Base-by-base conservation (phyloP, 257 asterid genomes). In the Solanum paucissectum region DNA sequence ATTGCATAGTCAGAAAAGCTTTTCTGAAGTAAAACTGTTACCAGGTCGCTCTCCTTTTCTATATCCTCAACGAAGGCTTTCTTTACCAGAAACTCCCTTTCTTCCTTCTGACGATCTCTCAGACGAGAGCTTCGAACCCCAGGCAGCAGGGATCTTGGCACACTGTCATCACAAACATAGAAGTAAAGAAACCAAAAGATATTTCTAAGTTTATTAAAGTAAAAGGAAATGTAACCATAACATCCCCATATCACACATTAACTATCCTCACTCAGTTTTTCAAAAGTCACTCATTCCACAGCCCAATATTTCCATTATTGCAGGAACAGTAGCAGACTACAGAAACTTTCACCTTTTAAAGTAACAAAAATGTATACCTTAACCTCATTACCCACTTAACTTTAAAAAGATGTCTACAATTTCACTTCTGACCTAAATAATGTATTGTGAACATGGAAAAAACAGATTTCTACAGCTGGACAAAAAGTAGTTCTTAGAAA, bases 111-210 rank as follows among this genome's bases (percentile, higher is more conserved):
- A 76, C 99, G 98, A 86, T 95, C 98, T 89, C 94, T 95, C 87
- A 89, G 90, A 82, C 99, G 99, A 68, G 98, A 97, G 94, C 94
- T 94, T 89, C 99, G 92, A 87, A 92, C 98, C 66, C 98, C 99
- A 71, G 98, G 98, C 55, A 97, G 91, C 87, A 97, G 93, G 86
- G 98, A 94, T 93, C 98, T 95, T 87, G 99, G 99, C 89, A 97
- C 92, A 91, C 99, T 97, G 99, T 85, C 72, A 92, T 77, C 91
- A 90, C 88, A 64, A 81, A 81, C 68, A 81, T 32, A 49, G 37
- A 81, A 49, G 68, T 46, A 81, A 81, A 5, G 40, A 81, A 81
- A 46, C 68, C 69, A 81, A 46, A 29, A 49, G 29, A 81, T 11
- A 49, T 81, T 46, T 46, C 16, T 29, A 81, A 18, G 85, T 23